Percentiles rank a stretch among this genome's conserved stretches.
Conservation (phyloP, 106 monocot genomes). For the Agapanthus africanus region DNA sequence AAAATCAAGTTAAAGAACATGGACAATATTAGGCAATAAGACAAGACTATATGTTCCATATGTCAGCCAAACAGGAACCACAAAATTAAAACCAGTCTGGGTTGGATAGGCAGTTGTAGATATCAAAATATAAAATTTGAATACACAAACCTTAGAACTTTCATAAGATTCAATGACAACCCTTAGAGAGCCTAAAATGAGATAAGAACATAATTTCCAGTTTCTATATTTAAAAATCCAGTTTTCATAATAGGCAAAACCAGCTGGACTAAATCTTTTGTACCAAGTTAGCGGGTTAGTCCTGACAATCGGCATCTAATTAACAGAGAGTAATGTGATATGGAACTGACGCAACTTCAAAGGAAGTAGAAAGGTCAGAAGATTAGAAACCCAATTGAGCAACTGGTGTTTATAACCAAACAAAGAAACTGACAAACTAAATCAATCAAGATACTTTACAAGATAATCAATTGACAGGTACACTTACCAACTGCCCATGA, state of each 20-base stretch:
- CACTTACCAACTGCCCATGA: constrained; percentile 56
- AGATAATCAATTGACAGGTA: neutral
- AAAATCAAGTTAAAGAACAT: neutral
- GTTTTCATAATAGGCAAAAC: neutral
- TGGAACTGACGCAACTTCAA: neutral
- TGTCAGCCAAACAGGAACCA: neutral
- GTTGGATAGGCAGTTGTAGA: neutral
- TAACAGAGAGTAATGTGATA: neutral
- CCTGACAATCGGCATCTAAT: neutral
- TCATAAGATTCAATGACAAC: neutral
- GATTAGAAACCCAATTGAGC: neutral
- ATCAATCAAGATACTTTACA: neutral
- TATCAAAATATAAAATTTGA: too few relatives aligned
- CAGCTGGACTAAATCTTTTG: neutral
- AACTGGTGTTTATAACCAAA: neutral
- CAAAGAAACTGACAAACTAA: neutral
- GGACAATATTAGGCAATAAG: neutral
- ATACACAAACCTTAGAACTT: neutral
- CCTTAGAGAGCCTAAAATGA: neutral
- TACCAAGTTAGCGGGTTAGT: neutral
- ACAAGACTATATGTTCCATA: neutral
- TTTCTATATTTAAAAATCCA: neutral
- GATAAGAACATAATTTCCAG: neutral
- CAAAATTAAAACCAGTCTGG: neutral
- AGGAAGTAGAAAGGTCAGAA: neutral